These are phyloP conservation scores for Dacryopinax primogenitus DNA, from an alignment of 768 basidiomycete species.

Conservation along the genomic window DNA sequence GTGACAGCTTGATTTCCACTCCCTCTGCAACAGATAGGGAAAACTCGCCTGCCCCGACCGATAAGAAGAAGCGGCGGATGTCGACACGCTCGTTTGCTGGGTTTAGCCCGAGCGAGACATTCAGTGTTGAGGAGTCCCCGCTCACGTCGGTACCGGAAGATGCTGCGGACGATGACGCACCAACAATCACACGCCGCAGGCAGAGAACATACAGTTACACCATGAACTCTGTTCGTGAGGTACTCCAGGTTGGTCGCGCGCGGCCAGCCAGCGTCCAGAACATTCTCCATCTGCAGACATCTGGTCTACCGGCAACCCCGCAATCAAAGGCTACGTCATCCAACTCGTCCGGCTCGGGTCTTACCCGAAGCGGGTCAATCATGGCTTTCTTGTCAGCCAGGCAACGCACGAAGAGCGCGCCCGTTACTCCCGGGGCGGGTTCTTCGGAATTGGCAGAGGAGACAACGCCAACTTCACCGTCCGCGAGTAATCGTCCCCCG, in stretches of 20 bases:
- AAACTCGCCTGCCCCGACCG: neutral
- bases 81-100: neutral
- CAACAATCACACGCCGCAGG: neutral
- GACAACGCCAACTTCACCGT: neutral
- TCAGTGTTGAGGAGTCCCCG: neutral
- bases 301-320: neutral
- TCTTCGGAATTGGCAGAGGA: neutral
- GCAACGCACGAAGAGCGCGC: neutral
- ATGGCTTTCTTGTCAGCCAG: neutral
- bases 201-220: constrained; percentile 6
- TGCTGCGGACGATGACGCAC: neutral
- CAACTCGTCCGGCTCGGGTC: neutral
- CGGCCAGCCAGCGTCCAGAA: neutral
- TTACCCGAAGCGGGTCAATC: neutral
- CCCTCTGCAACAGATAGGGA: neutral
- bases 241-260: neutral
- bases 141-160: constrained; percentile 6
- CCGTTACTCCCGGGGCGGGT: neutral
- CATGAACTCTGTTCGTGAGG: neutral
- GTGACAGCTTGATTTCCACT: neutral
- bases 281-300: neutral
- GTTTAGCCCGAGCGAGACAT: neutral
- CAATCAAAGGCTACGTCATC: neutral
- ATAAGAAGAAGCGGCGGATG: neutral
- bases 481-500: neutral